Evolutionary conservation across 1,139 yeast genomes (phyloP), one percentile per base, ranked within the genome.

Genomic region (Lodderomyces orthopsilosis): DNA sequence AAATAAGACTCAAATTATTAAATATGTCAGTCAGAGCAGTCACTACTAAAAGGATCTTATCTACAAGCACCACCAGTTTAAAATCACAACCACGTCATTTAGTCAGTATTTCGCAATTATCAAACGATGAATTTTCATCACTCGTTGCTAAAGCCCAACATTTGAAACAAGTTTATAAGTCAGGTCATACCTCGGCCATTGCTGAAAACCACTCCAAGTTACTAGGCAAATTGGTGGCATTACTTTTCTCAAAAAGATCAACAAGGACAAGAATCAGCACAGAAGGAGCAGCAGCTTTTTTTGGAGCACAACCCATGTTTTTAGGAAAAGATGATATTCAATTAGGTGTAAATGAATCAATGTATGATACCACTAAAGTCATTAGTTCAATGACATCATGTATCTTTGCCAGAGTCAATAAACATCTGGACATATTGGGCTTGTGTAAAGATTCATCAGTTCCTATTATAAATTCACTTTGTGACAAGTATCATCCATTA

Each of bases 251-350:
- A 46, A 93, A 93, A 63, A 80, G 98, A 64, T 87, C 96, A 8
- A 93, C 98, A 24, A 79, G 98, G 66, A 93, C 98, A 28, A 81
- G 98, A 64, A 81, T 93, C 35, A 89, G 97, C 35, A 79, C 93
- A 4, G 98, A 93, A 64, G 98, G 96, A 42, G 98, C 98, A 4
- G 88, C 91, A 13, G 77, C 89, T 1, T 91, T 85, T 60, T 85
- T 93, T 52, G 98, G 98, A 15, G 98, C 94, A 6, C 94, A 84
- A 53, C 96, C 98, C 12, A 86, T 93, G 95, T 93, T 93, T 58
- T 74, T 93, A 52, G 98, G 98, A 42, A 88, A 85, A 56, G 97
- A 91, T 54, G 98, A 93, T 58, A 93, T 93, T 58, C 98, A 93
- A 66, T 73, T 93, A 46, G 98, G 98, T 53, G 93, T 89, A 37